Conservation (phyloP, 2,329 filamentous ascomycete species). For the Venturiaceae sp. region DNA sequence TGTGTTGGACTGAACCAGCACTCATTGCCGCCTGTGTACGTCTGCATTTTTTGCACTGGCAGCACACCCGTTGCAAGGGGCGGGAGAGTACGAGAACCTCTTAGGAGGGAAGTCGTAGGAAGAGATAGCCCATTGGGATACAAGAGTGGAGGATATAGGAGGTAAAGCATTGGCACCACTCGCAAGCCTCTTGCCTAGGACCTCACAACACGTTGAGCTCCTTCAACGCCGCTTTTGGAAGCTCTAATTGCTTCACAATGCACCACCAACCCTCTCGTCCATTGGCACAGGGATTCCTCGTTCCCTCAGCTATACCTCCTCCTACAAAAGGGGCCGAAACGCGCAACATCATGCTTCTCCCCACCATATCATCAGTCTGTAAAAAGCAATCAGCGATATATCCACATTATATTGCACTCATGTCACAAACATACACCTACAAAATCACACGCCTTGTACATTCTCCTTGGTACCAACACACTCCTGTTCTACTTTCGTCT, state of each 20-base stretch:
- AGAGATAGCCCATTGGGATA: conserved; percentile 5
- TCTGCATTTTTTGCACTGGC: conserved; percentile 30
- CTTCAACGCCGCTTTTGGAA: too few relatives aligned
- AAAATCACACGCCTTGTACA: neutral
- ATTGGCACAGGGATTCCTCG: too few relatives aligned
- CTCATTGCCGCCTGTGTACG: conserved; percentile 31
- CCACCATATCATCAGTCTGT: neutral
- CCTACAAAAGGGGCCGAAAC: neutral
- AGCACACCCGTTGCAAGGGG: conserved; percentile 23
- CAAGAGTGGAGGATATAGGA: neutral
- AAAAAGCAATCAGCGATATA: neutral
- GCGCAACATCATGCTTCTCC: neutral
- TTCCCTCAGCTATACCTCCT: neutral
- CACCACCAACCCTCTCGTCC: too few relatives aligned
- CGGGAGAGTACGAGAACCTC: conserved; percentile 20
- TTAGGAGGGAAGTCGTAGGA: neutral
- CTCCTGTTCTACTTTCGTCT: neutral
- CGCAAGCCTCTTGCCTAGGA: neutral
- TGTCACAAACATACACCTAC: neutral
- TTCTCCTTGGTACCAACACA: neutral
- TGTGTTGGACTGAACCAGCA: conserved; percentile 46
- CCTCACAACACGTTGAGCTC: too few relatives aligned
- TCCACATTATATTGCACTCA: neutral
- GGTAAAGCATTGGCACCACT: neutral
- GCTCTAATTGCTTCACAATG: too few relatives aligned